Base-by-base conservation (phyloP, 371 early-diverging fungal genomes). In the Circinella umbellata region DNA sequence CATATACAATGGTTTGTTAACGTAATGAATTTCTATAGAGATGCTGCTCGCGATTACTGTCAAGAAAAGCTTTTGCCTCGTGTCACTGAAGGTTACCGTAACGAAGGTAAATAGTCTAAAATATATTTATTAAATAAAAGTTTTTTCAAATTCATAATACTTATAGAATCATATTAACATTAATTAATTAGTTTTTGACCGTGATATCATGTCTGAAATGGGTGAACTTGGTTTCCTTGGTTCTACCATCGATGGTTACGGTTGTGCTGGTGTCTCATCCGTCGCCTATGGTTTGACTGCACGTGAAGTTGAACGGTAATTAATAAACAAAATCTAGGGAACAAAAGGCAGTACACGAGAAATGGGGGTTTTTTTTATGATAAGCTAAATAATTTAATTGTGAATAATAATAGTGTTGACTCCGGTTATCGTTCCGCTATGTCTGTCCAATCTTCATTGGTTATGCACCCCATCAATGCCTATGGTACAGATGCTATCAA, bases 401-500 rank as follows among this genome's bases (percentile, higher is more conserved):
- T 54, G 36, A 35, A 49, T 37, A 11, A 36, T 17, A 49, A 55
- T 67, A 93, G 94, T 64, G 94, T 98, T 35, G 99, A 98, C 77
- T 92, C 93, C 66, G 98, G 98, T 47, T 99, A 99, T 80, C 91
- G 99, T 65, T 96, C 96, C 39, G 97, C 97, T 37, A 98, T 99
- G 99, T 94, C 95, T 73, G 98, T 99, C 38, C 98, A 98, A 81
- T 96, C 97, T 14, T 97, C 98, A 17, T 80, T 99, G 55, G 98
- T 98, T n/a, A 99, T 99, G 99, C 93, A 95, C 72, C 98, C 99
- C 57, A 98, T 99, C 73, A 86, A 96, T 71, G 95, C 95, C 51
- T 98, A 94, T 79, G 99, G 98, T 63, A 93, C 95, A 4, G 92
- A 92, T 46, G 94, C 78, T 47, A 97, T 97, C 77, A 92, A 94